Conservation (phyloP, 2,329 filamentous ascomycete genomes). For the Apiospora koreana region DNA sequence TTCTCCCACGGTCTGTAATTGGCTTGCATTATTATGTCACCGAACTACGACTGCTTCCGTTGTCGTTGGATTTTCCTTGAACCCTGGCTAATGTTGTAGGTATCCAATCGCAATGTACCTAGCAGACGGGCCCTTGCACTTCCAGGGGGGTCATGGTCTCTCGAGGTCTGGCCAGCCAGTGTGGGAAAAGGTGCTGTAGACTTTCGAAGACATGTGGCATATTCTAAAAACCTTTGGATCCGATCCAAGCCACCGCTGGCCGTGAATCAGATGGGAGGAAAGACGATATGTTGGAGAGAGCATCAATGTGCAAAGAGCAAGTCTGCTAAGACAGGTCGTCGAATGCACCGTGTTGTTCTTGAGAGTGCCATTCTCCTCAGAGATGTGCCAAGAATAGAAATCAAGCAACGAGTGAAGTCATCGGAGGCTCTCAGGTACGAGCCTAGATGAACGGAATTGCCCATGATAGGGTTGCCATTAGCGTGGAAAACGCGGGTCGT, state of each 20-base stretch:
- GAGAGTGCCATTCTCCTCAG: neutral
- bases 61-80: neutral
- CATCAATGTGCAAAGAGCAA: neutral
- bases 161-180: constrained; percentile 3
- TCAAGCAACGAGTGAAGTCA: constrained; percentile 5
- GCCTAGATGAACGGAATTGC: neutral
- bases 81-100: neutral
- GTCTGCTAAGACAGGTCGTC: neutral
- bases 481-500: constrained; percentile 7
- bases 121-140: neutral
- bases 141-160: neutral
- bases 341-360: neutral
- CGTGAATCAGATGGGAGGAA: neutral
- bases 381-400: neutral
- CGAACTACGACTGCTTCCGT: neutral
- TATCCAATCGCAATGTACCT: neutral
- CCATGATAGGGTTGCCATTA: neutral
- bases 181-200: neutral
- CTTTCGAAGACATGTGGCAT: neutral
- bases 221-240: neutral
- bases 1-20: neutral
- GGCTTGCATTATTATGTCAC: neutral
- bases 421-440: constrained; percentile 6
- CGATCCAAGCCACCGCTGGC: neutral
- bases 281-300: no score